Base-by-base conservation (phyloP, 108 stramenopile genomes). In the Nitzschia sp. region DNA sequence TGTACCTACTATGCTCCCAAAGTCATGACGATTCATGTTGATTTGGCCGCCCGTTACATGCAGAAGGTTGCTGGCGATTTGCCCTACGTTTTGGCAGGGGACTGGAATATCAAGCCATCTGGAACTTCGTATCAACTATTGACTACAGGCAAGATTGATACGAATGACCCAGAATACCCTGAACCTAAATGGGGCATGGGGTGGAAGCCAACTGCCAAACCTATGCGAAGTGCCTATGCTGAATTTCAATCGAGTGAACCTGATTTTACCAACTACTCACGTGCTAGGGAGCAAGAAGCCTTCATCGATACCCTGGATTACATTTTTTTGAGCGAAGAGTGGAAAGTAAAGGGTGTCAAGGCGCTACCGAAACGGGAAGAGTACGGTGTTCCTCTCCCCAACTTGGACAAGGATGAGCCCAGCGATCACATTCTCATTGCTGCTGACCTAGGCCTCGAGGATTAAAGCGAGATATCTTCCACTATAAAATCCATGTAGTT, bases 291-390 rank as follows among this genome's bases (percentile, higher is more conserved):
- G 53, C 57, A 91, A n/a, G 86, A 86, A 29, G 78, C 84, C 11
- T 97, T 96, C 54, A 90, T 96, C 63, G 95, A 92, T 54, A 94
- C 94, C 0, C 71, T 97, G 17, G 97, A 97, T 76, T 97, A 97
- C 68, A 91, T 97, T 43, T 96, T 97, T 52, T 52, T 89, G 21
- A 88, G 86, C 17, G 79, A 79, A 14, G 39, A 71, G 51, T 93
- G 92, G 91, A 73, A 70, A 17, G 92, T 93, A 9, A 41, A 58
- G 12, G 70, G 59, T 12, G 76, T 84, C 0, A 53, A 73, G 63
- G 51, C 63, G 25, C 51, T 89, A 15, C 83, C 79, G 6, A 51
- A 77, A 20, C 75, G 75, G 57, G 82, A 80, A 3, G 75, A 69
- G 10, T 75, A 81, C 3, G 74, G 76, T 46, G 89, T 87, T 8